Evolutionary conservation across 116 monocot species (phyloP).

Genomic region (Thalassia testudinum): DNA sequence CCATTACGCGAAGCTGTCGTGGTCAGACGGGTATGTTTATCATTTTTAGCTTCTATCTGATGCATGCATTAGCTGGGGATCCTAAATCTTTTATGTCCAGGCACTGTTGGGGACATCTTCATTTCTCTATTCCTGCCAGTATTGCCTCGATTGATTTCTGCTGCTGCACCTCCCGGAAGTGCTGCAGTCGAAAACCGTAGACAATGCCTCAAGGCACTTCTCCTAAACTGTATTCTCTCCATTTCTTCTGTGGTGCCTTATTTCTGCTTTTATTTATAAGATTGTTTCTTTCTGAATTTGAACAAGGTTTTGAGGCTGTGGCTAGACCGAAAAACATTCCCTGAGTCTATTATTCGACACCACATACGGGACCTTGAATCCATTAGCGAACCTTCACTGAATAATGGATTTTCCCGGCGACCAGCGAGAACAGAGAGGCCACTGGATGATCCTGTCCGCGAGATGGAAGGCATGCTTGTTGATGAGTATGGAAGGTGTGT

Average conservation of each 20-base stretch:
- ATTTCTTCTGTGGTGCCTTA: too few relatives aligned
- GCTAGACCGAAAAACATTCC: slow-evolving; percentile 76
- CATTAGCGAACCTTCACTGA: slow-evolving; percentile 35
- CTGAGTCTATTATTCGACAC: slow-evolving; percentile 50
- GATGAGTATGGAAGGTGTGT: slow-evolving; percentile 93
- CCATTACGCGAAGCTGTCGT: slow-evolving; percentile 61
- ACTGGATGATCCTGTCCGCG: slow-evolving; percentile 74
- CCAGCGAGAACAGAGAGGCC: slow-evolving; percentile 67
- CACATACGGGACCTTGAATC: slow-evolving; percentile 78
- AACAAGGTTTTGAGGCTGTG: slow-evolving; percentile 83
- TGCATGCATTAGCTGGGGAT: neutral
- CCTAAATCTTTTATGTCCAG: slow-evolving; percentile 14
- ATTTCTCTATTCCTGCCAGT: slow-evolving; percentile 58
- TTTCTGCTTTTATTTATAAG: slow-evolving; percentile 1
- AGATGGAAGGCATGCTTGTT: slow-evolving; percentile 99
- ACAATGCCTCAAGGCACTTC: slow-evolving; percentile 74
- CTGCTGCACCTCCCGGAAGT: slow-evolving; percentile 81
- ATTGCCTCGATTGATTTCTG: slow-evolving; percentile 55
- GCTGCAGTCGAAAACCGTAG: slow-evolving; percentile 68
- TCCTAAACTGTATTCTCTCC: slow-evolving; percentile 1
- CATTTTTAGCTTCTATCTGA: neutral
- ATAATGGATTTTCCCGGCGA: slow-evolving; percentile 40
- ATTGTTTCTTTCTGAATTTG: neutral
- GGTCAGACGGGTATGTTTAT: slow-evolving; percentile 21
- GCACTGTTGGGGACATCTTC: slow-evolving; percentile 64